Percentiles rank a stretch among this genome's conserved stretches.
phyloP scores from a whole-genome alignment of 805 yeast genomes.

The Wickerhamiella australiensis region DNA sequence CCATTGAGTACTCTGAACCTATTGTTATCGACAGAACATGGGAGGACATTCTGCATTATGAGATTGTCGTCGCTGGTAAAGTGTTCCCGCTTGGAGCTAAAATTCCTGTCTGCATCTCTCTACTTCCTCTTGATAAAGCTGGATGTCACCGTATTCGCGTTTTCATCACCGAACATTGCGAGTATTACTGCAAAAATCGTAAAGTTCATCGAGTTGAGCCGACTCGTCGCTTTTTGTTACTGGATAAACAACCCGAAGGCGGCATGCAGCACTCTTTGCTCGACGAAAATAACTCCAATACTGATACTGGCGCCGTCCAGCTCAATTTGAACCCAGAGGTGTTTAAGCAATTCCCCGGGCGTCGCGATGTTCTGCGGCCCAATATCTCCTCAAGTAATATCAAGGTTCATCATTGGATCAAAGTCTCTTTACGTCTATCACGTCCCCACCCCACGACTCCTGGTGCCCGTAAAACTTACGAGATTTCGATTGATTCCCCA shows the following conservation, averaged over 20 bases:
- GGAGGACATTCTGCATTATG: constrained; percentile 87
- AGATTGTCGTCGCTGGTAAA: constrained; percentile 82
- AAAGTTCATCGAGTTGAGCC: constrained; percentile 92
- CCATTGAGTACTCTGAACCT: constrained; percentile 84
- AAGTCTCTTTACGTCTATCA: constrained; percentile 71
- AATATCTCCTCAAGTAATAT: constrained; percentile 72
- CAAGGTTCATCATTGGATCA: constrained; percentile 91
- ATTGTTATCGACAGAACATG: constrained; percentile 81
- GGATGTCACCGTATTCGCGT: constrained; percentile 76
- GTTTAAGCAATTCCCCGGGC: constrained; percentile 53
- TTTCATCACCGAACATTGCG: constrained; percentile 77
- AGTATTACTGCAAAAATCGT: constrained; percentile 74
- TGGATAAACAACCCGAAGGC: constrained; percentile 45
- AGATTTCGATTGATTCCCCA: constrained; percentile 90
- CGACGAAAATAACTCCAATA: constrained; percentile 8
- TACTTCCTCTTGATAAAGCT: constrained; percentile 79
- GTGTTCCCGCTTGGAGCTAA: constrained; percentile 72
- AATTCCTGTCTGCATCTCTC: constrained; percentile 70
- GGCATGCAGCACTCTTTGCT: constrained; percentile 26
- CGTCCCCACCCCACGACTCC: constrained; percentile 39
- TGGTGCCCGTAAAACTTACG: constrained; percentile 74
- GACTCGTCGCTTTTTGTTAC: constrained; percentile 58
- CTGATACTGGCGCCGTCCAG: constrained; percentile 41
- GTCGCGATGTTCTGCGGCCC: constrained; percentile 54
- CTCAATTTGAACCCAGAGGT: constrained; percentile 78